Evolutionary conservation across 768 basidiomycete genomes (phyloP), one percentile per base, ranked within the genome.

Genomic region (Boletus pseudo-olivaceus): DNA sequence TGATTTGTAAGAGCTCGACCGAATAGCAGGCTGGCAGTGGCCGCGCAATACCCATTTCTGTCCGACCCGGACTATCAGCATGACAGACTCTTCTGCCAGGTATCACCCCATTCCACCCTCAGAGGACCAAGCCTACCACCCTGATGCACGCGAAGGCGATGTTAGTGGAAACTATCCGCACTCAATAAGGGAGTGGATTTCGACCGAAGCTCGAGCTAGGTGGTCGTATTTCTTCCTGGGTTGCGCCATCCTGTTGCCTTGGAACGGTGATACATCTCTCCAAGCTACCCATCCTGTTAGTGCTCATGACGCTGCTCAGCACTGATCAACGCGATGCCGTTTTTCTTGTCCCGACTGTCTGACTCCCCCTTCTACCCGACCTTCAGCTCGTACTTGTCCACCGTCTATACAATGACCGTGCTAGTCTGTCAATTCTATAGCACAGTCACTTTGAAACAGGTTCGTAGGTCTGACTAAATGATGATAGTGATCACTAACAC

Each of bases 291-390:
- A 27, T 42, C 43, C 7, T 34, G 34, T 34, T 9, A 7, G 27
- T 54, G 48, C 53, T 57, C 40, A 55, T 50, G 9, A 46, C 35
- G 15, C n/a, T 29, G 38, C 39, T 20, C 53, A 96, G 93, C 85
- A 1, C 75, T 94, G 64, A 93, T 97, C 23, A 96, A 90, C 30
- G 91, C 87, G 0, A 85, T 84, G 45, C 85, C 93, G 0, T 92
- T 87, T 67, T 91, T 96, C 67, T 67, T 87, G 32, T 82, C 88
- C 1, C 78, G 90, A 51, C 70, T 96, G 35, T 76, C 73, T 10
- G 78, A 76, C 19, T 87, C 90, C 3, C 67, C 82, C 0, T 61
- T 87, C 19, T 74, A 78, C 53, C 66, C 76, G 15, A 79, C 82
- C 9, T 88, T 91, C 58, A 75, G 78, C 51, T 87, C 88, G 11